Base-by-base conservation (phyloP, 441 rosid species). In the Daphne laureola region DNA sequence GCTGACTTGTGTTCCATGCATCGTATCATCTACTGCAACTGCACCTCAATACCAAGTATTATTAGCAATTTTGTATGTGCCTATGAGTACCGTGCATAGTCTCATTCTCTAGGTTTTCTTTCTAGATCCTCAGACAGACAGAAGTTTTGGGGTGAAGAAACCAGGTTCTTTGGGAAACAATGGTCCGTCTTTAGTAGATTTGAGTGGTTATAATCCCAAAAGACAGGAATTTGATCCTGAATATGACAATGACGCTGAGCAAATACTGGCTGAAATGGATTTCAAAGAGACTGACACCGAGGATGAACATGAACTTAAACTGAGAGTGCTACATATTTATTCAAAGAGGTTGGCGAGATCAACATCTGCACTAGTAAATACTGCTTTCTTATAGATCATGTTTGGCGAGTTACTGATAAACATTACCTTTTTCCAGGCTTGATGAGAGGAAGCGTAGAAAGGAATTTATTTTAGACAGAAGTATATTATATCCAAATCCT, bases 231-330 rank as follows among this genome's bases (percentile, higher is more conserved):
- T 92, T 62, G 98, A 92, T 65, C 81, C 90, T 15, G 98, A 89
- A 60, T 92, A 89, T 26, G 98, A 89, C 59, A 89, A 92, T 52
- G 98, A 89, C 58, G 94, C 97, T 36, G 98, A 92, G 80, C 90
- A 81, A 59, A 73, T 89, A 62, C 78, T 89, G 58, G 95, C 98
- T 54, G 98, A 92, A 69, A 92, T 92, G 98, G 97, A 92, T 68
- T 86, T 89, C 58, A 89, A 86, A 74, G 96, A 89, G 8, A 57
- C 78, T n/a, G 96, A 92, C 67, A 70, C 87, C 2, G 88, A 83
- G 60, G 97, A 92, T 44, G 98, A 86, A 65, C 82, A 72, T 5
- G 84, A 89, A 64, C 76, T 92, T 59, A 92, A 92, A 78, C 60
- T 84, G 66, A 90, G 96, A 43, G 86, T 89, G 51, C 73, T 92